A percentile compares a stretch with the other conserved stretches of the same genome.
Conservation (phyloP, 441 rosid species). For the Flueggea neowawraea region DNA sequence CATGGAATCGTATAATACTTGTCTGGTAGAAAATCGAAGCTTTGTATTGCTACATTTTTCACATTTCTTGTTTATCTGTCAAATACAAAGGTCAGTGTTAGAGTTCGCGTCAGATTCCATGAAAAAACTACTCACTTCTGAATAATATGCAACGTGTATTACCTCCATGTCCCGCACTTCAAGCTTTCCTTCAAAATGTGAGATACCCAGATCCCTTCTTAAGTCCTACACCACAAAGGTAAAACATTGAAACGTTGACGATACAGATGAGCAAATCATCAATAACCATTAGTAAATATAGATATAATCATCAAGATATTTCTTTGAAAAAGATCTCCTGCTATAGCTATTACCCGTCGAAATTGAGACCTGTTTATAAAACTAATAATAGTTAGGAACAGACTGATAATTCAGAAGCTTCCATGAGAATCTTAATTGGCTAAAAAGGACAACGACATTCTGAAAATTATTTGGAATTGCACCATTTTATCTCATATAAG, state of each 20-base stretch:
- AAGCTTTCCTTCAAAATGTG: constrained; percentile 35
- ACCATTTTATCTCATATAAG: too few relatives aligned
- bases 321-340: too few relatives aligned
- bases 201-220: constrained; percentile 55
- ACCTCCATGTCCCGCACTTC: constrained; percentile 36
- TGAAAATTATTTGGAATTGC: too few relatives aligned
- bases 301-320: not conserved
- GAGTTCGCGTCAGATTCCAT: constrained; percentile 1
- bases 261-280: not conserved
- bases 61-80: constrained; percentile 38
- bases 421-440: not conserved
- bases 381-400: too few relatives aligned
- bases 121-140: not conserved
- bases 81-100: constrained; percentile 4
- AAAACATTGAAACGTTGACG: not conserved
- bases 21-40: constrained; percentile 46
- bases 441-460: too few relatives aligned
- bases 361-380: too few relatives aligned
- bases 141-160: constrained; percentile 7
- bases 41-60: constrained; percentile 42
- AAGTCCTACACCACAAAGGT: constrained; percentile 36
- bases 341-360: too few relatives aligned
- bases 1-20: constrained; percentile 22
- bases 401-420: not conserved
- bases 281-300: not conserved